These are phyloP conservation scores for Vitis hybrid DNA, from an alignment of 177 flowering plant genomes.

Conservation along the genomic window DNA sequence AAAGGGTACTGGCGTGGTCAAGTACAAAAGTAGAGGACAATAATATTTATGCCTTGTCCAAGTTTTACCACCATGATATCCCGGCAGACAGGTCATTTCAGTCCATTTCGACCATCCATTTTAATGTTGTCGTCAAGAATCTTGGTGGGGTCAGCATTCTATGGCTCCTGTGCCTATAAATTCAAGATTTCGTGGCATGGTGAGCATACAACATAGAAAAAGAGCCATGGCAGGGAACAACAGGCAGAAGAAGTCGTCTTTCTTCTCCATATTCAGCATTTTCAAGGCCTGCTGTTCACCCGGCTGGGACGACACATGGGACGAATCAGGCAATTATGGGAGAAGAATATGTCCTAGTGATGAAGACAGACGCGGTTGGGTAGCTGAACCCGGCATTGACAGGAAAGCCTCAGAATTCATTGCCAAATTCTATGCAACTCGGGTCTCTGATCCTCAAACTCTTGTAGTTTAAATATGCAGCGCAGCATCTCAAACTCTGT, in stretches of 20 bases:
- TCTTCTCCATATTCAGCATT: constrained; percentile 22
- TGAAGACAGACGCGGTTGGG: constrained; percentile 3
- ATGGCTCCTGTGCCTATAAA: background rate
- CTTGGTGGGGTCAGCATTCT: background rate
- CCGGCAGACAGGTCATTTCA: background rate
- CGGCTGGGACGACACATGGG: constrained; percentile 4
- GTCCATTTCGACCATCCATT: constrained; percentile 3
- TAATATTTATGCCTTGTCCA: background rate
- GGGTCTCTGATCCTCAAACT: no score
- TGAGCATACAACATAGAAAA: no score
- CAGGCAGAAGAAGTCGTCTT: constrained; percentile 11
- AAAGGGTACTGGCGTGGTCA: constrained; percentile 3
- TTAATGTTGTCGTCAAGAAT: constrained; percentile 4
- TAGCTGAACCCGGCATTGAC: no score
- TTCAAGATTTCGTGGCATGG: background rate
- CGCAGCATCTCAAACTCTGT: no score
- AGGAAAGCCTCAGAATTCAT: no score
- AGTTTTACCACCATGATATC: constrained; percentile 8
- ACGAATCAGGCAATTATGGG: constrained; percentile 10
- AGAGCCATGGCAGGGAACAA: no score
- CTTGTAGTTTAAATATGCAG: no score
- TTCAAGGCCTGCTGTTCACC: constrained; percentile 24
- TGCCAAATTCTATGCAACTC: no score
- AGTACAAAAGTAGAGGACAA: constrained; percentile 17
- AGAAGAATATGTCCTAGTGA: constrained; percentile 13